Conservation (phyloP, 345 rosid genomes). For the Lumnitzera racemosa region DNA sequence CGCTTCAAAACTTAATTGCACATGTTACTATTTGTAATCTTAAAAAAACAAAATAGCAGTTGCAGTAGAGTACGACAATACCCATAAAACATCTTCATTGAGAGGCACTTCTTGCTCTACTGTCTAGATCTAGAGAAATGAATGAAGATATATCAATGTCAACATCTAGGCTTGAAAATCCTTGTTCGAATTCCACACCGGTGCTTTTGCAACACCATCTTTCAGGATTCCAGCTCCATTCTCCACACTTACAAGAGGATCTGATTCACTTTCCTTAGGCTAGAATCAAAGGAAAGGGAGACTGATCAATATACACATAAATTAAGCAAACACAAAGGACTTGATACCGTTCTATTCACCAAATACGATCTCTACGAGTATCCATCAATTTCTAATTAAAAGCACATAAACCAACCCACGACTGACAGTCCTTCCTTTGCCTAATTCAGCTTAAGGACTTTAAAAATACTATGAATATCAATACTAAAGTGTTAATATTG, state of each 20-base stretch:
- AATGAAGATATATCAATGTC: slow-evolving; percentile 1
- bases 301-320: neutral
- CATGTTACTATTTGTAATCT: slow-evolving; percentile 8
- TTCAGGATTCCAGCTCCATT: slow-evolving; percentile 59
- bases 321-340: neutral
- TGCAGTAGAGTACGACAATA: no score
- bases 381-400: no score
- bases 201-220: slow-evolving; percentile 48
- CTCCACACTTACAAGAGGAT: slow-evolving; percentile 68
- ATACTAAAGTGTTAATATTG: no score
- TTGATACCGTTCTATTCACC: no score
- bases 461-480: no score
- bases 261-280: slow-evolving; percentile 79
- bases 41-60: slow-evolving; percentile 11
- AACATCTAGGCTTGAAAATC: slow-evolving; percentile 69
- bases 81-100: neutral
- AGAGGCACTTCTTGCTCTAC: slow-evolving; percentile 6
- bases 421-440: no score
- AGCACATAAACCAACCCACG: no score
- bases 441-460: no score
- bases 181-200: slow-evolving; percentile 85
- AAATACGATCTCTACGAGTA: no score
- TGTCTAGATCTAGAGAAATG: slow-evolving; percentile 13
- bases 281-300: slow-evolving; percentile 13
- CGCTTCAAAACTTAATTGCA: slow-evolving; percentile 3